Evolutionary conservation across 1,139 yeast genomes (phyloP).

Genomic region (Kurtzmaniella quercitrusa): DNA sequence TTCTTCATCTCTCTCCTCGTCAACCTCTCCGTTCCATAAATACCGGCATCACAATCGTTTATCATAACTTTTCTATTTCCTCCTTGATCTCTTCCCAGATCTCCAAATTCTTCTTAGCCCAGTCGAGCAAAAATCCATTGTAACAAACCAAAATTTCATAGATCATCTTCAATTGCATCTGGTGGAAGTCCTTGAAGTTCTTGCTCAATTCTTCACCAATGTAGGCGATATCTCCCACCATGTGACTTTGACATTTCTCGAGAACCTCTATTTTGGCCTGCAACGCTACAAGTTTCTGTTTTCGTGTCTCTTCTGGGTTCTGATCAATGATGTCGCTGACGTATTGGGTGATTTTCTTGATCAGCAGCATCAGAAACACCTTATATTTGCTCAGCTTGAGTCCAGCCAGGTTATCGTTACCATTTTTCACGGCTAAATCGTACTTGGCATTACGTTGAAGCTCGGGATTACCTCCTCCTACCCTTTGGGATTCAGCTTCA

Average conservation of each 20-base stretch:
- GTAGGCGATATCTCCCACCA: constrained; percentile 50
- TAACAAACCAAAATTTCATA: constrained; percentile 46
- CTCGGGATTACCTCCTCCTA: constrained; percentile 31
- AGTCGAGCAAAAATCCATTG: constrained; percentile 54
- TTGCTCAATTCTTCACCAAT: constrained; percentile 49
- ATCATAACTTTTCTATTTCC: constrained; percentile 27
- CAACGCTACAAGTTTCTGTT: constrained; percentile 50
- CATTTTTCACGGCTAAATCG: constrained; percentile 17
- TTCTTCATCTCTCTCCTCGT: too few species aligned
- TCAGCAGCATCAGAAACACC: constrained; percentile 25
- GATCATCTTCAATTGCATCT: constrained; percentile 42
- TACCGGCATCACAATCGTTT: too few species aligned
- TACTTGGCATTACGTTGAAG: constrained; percentile 25
- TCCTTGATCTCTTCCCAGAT: constrained; percentile 68
- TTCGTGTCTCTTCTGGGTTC: constrained; percentile 63
- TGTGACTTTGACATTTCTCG: constrained; percentile 55
- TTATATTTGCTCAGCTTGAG: constrained; percentile 16
- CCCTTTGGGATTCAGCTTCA: constrained; percentile 36
- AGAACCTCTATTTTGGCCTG: constrained; percentile 49
- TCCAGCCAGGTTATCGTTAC: constrained; percentile 3
- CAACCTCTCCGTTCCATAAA: too few species aligned
- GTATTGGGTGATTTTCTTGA: constrained; percentile 56
- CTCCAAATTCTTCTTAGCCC: constrained; percentile 70
- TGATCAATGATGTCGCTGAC: constrained; percentile 67
- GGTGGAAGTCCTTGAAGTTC: constrained; percentile 50